Percentiles rank a stretch among this genome's conserved stretches.
phyloP scores from a whole-genome alignment of 2,329 filamentous ascomycete genomes.

The Zymoseptoria crescenta region DNA sequence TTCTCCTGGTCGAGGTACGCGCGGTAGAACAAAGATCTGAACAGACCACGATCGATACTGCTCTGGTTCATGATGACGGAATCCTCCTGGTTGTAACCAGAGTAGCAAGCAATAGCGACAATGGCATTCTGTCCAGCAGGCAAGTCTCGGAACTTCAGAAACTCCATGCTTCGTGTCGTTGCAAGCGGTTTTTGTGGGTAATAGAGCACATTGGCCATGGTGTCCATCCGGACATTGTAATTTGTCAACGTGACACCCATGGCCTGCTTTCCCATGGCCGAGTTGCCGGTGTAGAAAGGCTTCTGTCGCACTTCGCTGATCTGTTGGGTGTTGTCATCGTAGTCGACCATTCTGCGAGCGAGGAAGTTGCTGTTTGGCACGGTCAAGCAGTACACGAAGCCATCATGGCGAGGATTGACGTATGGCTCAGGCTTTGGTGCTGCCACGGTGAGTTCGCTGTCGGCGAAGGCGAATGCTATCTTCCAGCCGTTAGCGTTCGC shows the following conservation, averaged over 20 bases:
- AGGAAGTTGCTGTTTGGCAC: too few species aligned
- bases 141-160: constrained; percentile 93
- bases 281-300: constrained; percentile 51
- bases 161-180: constrained; percentile 97
- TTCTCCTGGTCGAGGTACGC: constrained; percentile 97
- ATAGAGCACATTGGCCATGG: constrained; percentile 98
- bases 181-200: constrained; percentile 97
- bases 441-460: too few species aligned
- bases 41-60: constrained; percentile 93
- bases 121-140: constrained; percentile 97
- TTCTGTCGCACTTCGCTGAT: too few species aligned
- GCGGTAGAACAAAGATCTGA: constrained; percentile 95
- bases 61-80: constrained; percentile 99
- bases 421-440: too few species aligned
- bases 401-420: too few species aligned
- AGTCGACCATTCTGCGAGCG: too few species aligned
- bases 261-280: constrained; percentile 99
- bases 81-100: constrained; percentile 99
- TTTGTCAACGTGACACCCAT: constrained; percentile 99
- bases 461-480: too few species aligned
- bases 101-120: constrained; percentile 94
- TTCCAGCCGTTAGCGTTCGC: too few species aligned
- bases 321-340: too few species aligned
- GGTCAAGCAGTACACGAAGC: too few species aligned
- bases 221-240: constrained; percentile 95